Evolutionary conservation across 1,284 basidiomycete species (phyloP).

Genomic region (Microbotryum saponariae): DNA sequence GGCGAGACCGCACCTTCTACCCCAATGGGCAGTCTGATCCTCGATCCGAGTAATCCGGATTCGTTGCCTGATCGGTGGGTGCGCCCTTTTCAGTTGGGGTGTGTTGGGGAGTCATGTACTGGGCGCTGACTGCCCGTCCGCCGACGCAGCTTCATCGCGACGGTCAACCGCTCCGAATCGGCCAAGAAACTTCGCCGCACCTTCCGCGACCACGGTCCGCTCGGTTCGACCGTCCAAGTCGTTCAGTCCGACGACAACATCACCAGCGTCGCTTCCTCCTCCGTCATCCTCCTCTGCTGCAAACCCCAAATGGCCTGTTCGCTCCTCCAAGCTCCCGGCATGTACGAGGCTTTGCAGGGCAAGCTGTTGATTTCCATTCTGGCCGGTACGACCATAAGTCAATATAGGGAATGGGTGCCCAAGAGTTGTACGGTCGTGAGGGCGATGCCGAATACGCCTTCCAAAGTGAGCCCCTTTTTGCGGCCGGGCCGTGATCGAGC

Average conservation of each 20-base stretch:
- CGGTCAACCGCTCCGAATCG: slow-evolving; percentile 72
- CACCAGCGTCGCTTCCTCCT: slow-evolving; percentile 59
- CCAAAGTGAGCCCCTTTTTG: slow-evolving; percentile 69
- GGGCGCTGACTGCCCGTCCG: neutral
- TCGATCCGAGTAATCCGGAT: slow-evolving; percentile 8
- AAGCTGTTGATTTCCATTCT: slow-evolving; percentile 95
- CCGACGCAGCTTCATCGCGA: slow-evolving; percentile 65
- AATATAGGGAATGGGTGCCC: slow-evolving; percentile 67
- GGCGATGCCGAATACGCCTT: slow-evolving; percentile 98
- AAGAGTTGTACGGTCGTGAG: slow-evolving; percentile 77
- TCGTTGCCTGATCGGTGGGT: slow-evolving; percentile 16
- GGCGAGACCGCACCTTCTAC: slow-evolving; percentile 39
- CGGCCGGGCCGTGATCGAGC: slow-evolving; percentile 1
- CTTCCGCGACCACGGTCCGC: slow-evolving; percentile 53
- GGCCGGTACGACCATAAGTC: slow-evolving; percentile 82
- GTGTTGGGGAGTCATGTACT: neutral
- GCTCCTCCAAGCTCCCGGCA: slow-evolving; percentile 70
- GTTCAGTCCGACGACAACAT: slow-evolving; percentile 60
- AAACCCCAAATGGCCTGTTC: slow-evolving; percentile 82
- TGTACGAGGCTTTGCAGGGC: slow-evolving; percentile 73
- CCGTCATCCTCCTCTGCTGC: slow-evolving; percentile 84
- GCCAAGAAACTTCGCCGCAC: slow-evolving; percentile 59
- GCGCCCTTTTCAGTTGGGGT: too few relatives aligned
- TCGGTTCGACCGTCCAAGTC: slow-evolving; percentile 43
- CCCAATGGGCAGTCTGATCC: slow-evolving; percentile 27